A percentile compares a stretch with the other conserved stretches of the same genome.
Conservation (phyloP, 2,329 filamentous ascomycete species). For the Nigrospora osmanthi region DNA sequence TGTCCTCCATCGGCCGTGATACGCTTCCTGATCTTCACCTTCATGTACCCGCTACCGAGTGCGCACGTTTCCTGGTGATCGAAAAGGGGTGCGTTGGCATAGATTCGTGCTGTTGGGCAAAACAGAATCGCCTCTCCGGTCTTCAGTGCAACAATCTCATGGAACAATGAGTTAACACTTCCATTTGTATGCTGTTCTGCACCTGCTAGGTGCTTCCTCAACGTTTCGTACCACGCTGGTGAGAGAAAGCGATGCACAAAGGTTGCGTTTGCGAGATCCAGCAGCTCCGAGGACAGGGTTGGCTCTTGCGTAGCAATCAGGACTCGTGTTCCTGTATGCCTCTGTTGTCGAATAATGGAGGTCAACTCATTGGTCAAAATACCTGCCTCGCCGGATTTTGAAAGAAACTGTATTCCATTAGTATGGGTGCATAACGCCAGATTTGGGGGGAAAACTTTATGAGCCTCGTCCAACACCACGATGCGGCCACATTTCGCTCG, state of each 20-base stretch:
- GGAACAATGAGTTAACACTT: slow-evolving; percentile 22
- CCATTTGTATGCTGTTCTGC: not conserved
- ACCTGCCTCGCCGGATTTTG: slow-evolving; percentile 41
- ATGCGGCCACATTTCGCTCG: slow-evolving; percentile 43
- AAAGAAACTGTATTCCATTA: slow-evolving; percentile 42
- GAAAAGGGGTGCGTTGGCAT: slow-evolving; percentile 10
- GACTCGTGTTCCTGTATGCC: slow-evolving; percentile 58
- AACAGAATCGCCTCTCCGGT: slow-evolving; percentile 40
- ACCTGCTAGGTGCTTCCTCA: slow-evolving; percentile 38
- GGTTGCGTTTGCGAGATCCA: slow-evolving; percentile 63
- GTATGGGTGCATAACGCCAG: not conserved
- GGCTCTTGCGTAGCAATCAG: slow-evolving; percentile 74
- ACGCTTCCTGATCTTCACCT: slow-evolving; percentile 29
- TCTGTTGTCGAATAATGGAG: slow-evolving; percentile 58
- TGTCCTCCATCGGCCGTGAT: slow-evolving; percentile 36
- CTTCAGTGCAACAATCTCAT: slow-evolving; percentile 32
- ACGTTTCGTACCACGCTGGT: slow-evolving; percentile 49
- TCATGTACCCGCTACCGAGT: not conserved
- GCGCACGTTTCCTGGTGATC: not conserved
- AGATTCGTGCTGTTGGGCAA: slow-evolving; percentile 31
- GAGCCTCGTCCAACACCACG: slow-evolving; percentile 68
- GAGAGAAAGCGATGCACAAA: slow-evolving; percentile 66
- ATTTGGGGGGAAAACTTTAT: slow-evolving; percentile 38
- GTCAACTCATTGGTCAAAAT: slow-evolving; percentile 56
- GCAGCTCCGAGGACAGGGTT: slow-evolving; percentile 57